These are phyloP conservation scores for Byssoonygena ceratinophila DNA, from an alignment of 2,329 filamentous ascomycete genomes.

Conservation along the genomic window DNA sequence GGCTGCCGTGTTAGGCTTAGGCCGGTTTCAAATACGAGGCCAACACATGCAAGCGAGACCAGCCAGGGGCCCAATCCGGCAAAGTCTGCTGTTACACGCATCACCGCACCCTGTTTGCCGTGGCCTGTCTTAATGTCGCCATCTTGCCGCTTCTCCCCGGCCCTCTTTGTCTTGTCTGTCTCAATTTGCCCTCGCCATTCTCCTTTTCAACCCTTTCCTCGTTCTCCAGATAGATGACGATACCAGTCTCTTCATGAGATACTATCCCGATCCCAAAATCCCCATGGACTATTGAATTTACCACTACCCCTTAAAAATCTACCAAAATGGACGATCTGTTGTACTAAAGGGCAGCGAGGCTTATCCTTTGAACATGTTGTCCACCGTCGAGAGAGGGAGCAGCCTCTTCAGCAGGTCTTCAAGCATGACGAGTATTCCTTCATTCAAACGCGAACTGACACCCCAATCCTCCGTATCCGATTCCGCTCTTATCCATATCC, in stretches of 20 bases:
- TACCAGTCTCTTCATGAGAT: too few species aligned
- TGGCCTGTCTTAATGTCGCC: background rate
- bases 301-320: background rate
- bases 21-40: slow-evolving; percentile 3
- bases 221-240: background rate
- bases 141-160: background rate
- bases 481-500: slow-evolving; percentile 27
- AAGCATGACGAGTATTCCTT: slow-evolving; percentile 31
- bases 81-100: background rate
- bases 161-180: background rate
- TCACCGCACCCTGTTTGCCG: background rate
- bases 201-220: background rate
- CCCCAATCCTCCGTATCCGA: slow-evolving; percentile 27
- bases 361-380: slow-evolving; percentile 5
- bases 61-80: background rate
- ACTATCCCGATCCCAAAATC: too few species aligned
- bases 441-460: slow-evolving; percentile 27
- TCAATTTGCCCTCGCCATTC: background rate
- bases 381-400: slow-evolving; percentile 27
- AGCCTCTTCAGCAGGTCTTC: slow-evolving; percentile 28
- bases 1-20: slow-evolving; percentile 7
- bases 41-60: background rate
- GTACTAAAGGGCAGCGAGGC: background rate
- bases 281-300: background rate
- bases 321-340: background rate